Evolutionary conservation across 1,284 basidiomycete genomes (phyloP), one percentile per base, ranked within the genome.

Genomic region (Pascua guehoae): DNA sequence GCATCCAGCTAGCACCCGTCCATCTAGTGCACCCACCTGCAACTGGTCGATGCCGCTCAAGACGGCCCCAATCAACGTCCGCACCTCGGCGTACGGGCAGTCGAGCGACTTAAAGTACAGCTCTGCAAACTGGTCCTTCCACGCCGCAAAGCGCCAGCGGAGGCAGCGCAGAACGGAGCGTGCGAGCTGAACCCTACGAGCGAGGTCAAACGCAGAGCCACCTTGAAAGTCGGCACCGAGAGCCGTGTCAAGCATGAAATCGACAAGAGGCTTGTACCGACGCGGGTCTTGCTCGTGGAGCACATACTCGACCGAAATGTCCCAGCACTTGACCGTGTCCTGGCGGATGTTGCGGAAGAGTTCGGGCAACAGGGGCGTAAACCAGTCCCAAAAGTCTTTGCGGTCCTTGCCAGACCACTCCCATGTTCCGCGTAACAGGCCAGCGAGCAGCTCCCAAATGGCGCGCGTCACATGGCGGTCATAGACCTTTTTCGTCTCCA

Each of bases 401-500:
- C 84, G 82, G 60, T 82, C 79, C 52, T 78, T 77, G 56, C 81
- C 80, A 0, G 86, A 81, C 95, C 95, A 98, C 73, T 98, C 91
- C 76, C 96, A 96, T 12, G 88, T 86, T 32, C 92, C 94, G 83
- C 80, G 66, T 51, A 88, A 72, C 49, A 89, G 69, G 45, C 93
- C 94, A 47, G 85, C 83, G 41, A 97, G 73, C 38, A 96, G 79
- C 79, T 98, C 95, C 51, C 88, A 90, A 8, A 88, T 88, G 18
- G 91, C 91, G 38, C 94, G 84, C 70, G 95, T 93, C 76, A 91
- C 90, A 80, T 91, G 95, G 56, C 91, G 88, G 71, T 97, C 90
- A 39, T 71, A 71, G 10, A 71, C 67, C 61, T 72, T 75, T 47
- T 63, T 75, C 49, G 43, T 41, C 12, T 70, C 74, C 64, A 73